A percentile compares a stretch with the other conserved stretches of the same genome.
Evolutionary conservation across 2,329 filamentous ascomycete species (phyloP).

Genomic region (Samsoniella hepiali): DNA sequence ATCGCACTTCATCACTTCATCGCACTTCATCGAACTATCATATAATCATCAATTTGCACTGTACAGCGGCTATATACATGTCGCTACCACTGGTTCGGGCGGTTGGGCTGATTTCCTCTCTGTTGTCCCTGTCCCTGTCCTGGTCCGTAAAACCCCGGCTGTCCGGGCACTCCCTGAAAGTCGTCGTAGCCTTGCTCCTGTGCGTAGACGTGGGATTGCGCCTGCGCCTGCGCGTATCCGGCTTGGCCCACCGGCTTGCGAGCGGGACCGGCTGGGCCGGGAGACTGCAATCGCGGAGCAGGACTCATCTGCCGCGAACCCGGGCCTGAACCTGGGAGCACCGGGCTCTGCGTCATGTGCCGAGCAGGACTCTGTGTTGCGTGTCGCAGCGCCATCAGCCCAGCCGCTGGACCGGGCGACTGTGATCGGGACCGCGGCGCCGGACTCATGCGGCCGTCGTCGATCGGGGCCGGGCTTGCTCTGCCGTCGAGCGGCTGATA

Average conservation of each 20-base stretch:
- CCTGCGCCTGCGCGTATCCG: slow-evolving; percentile 6
- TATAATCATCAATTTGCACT: slow-evolving; percentile 5
- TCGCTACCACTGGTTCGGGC: slow-evolving; percentile 38
- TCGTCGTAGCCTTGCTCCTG: background rate
- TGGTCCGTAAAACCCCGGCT: slow-evolving; percentile 10
- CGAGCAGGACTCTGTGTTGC: slow-evolving; percentile 45
- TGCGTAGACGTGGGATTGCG: background rate
- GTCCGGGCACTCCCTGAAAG: slow-evolving; percentile 2
- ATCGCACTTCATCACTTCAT: no score
- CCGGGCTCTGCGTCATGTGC: slow-evolving; percentile 46
- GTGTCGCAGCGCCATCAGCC: slow-evolving; percentile 22
- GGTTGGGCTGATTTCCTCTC: slow-evolving; percentile 36
- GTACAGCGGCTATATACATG: background rate
- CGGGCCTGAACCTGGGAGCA: background rate
- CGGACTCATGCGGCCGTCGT: slow-evolving; percentile 13
- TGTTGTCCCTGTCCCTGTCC: slow-evolving; percentile 46
- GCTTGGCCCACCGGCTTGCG: background rate
- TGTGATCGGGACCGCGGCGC: slow-evolving; percentile 3
- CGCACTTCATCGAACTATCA: background rate
- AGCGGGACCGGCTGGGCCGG: background rate
- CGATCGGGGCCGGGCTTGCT: background rate
- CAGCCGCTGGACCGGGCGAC: slow-evolving; percentile 18
- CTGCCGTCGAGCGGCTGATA: slow-evolving; percentile 12
- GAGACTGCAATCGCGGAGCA: slow-evolving; percentile 18
- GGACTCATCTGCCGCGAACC: slow-evolving; percentile 17